Conservation (phyloP, 305 asterid genomes). For the Fraxinus paxiana region DNA sequence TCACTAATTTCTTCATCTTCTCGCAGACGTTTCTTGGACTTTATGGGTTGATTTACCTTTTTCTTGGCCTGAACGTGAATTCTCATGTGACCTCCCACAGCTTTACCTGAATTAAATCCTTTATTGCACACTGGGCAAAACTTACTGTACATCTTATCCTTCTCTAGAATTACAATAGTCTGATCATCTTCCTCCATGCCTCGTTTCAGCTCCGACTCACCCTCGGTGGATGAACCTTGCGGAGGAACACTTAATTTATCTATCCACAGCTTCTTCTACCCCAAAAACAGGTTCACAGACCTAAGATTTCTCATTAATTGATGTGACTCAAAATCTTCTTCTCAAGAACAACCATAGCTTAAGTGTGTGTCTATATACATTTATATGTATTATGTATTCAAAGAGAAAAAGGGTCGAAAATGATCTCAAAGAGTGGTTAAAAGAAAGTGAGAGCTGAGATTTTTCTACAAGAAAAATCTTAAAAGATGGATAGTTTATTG, state of each 20-base stretch:
- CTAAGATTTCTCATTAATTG: background rate
- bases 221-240: background rate
- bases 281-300: conserved; percentile 3
- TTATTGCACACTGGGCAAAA: conserved; percentile 49
- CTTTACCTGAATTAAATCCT: conserved; percentile 59
- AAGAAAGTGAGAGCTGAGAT: background rate
- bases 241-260: conserved; percentile 24
- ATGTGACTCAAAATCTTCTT: conserved; percentile 14
- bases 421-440: background rate
- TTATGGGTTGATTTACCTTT: conserved; percentile 2
- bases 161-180: background rate
- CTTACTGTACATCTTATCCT: conserved; percentile 10
- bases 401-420: background rate
- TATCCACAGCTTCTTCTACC: conserved; percentile 16
- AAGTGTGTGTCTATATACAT: background rate
- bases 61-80: conserved; percentile 36
- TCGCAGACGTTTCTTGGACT: conserved; percentile 20
- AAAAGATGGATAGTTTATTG: conserved; percentile 11
- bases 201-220: background rate
- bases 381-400: background rate
- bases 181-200: background rate
- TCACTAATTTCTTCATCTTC: background rate
- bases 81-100: conserved; percentile 80
- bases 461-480: background rate
- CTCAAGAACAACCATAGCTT: conserved; percentile 18